Conservation (phyloP, 2,329 filamentous ascomycete genomes). For the Cladosporium sp. region DNA sequence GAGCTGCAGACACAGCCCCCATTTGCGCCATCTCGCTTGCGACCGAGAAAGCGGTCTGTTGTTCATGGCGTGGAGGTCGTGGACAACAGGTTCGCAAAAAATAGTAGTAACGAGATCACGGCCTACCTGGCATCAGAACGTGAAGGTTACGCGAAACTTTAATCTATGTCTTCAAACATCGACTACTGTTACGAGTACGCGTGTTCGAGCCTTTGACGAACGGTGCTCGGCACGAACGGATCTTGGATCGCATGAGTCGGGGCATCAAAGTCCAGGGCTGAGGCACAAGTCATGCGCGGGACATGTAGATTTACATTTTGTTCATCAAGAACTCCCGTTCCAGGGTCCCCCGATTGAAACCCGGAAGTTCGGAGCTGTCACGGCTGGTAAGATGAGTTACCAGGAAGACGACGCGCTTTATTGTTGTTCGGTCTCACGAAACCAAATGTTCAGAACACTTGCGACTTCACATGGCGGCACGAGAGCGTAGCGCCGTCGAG, state of each 20-base stretch:
- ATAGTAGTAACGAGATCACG: too few relatives aligned
- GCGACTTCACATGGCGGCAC: too few relatives aligned
- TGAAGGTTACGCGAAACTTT: background rate
- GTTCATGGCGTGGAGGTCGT: background rate
- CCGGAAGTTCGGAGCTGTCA: background rate
- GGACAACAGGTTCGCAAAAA: too few relatives aligned
- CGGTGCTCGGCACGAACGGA: background rate
- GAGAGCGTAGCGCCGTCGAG: too few relatives aligned
- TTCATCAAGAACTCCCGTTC: background rate
- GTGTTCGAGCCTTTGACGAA: too few relatives aligned
- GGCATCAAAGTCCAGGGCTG: background rate
- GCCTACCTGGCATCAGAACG: too few relatives aligned
- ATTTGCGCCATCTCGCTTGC: background rate
- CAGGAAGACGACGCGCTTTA: background rate
- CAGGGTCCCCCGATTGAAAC: background rate
- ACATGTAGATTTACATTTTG: background rate
- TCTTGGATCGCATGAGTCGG: background rate
- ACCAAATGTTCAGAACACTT: too few relatives aligned
- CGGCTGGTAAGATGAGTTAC: background rate
- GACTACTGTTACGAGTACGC: too few relatives aligned
- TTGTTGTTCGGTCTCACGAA: too few relatives aligned
- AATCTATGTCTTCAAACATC: background rate
- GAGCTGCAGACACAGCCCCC: slow-evolving; percentile 5
- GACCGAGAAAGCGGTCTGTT: background rate
- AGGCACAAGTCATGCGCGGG: background rate